Evolutionary conservation across 2,329 filamentous ascomycete genomes (phyloP).

Genomic region (Tolypocladium cylindrosporum): DNA sequence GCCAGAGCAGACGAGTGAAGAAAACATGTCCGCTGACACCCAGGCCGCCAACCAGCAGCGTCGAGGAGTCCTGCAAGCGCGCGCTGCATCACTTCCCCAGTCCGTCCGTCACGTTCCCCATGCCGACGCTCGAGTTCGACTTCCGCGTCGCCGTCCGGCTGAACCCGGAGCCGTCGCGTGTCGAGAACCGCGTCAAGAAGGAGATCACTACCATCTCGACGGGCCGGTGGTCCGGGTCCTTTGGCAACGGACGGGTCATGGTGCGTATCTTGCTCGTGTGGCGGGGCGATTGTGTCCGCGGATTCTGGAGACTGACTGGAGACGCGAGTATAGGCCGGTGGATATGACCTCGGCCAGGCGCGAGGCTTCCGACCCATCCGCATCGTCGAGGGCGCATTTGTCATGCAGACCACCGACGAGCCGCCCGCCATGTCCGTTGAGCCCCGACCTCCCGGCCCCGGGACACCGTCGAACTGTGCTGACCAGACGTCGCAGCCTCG

Average conservation of each 20-base stretch:
- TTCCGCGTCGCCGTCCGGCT: slow-evolving; percentile 39
- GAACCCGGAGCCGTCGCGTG: slow-evolving; percentile 30
- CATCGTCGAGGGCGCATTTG: slow-evolving; percentile 37
- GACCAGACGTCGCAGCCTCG: slow-evolving; percentile 16
- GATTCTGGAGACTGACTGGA: slow-evolving; percentile 7
- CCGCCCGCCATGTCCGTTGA: slow-evolving; percentile 31
- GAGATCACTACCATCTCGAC: slow-evolving; percentile 39
- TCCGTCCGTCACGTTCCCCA: slow-evolving; percentile 31
- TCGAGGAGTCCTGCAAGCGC: slow-evolving; percentile 28
- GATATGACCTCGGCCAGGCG: slow-evolving; percentile 31
- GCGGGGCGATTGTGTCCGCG: neutral
- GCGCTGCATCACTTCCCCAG: slow-evolving; percentile 30
- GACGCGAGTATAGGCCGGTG: slow-evolving; percentile 22
- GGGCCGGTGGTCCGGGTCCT: slow-evolving; percentile 37
- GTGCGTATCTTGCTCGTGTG: slow-evolving; percentile 16
- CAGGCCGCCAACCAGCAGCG: slow-evolving; percentile 11
- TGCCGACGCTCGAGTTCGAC: slow-evolving; percentile 36
- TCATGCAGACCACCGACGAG: slow-evolving; percentile 36
- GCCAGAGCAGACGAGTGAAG: neutral
- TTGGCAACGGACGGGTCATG: slow-evolving; percentile 37
- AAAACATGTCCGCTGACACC: neutral
- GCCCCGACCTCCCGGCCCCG: neutral
- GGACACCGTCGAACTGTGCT: neutral
- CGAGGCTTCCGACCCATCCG: slow-evolving; percentile 29
- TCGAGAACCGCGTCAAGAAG: slow-evolving; percentile 32